Conservation (phyloP, 352 stramenopile genomes). For the Pythium phragmiticola region DNA sequence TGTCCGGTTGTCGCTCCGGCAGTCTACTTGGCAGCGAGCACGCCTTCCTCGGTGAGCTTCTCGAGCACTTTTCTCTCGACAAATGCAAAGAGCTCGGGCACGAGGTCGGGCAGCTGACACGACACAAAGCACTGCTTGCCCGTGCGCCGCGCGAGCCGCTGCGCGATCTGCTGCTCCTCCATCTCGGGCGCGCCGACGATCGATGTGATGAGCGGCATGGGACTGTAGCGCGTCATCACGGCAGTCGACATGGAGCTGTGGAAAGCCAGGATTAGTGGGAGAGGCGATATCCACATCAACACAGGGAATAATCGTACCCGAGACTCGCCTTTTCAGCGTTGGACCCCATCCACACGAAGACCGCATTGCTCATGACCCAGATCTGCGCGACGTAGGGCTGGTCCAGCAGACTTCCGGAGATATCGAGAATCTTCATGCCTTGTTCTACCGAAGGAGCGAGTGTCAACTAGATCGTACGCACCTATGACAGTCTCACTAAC, state of each 20-base stretch:
- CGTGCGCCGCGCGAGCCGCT: conserved; percentile 63
- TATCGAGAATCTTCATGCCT: conserved; percentile 39
- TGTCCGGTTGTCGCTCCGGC: neutral
- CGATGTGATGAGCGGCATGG: conserved; percentile 77
- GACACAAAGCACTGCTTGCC: conserved; percentile 79
- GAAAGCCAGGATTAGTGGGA: neutral
- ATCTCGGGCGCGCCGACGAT: conserved; percentile 65
- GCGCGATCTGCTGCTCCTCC: conserved; percentile 81
- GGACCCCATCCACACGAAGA: conserved; percentile 82
- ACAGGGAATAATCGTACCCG: conserved; percentile 22
- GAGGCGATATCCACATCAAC: neutral
- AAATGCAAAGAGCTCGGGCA: conserved; percentile 68
- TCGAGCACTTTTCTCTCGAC: conserved; percentile 65
- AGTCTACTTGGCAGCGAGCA: conserved; percentile 29
- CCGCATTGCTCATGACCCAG: conserved; percentile 59
- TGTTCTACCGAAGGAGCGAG: neutral
- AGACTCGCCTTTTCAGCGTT: conserved; percentile 42
- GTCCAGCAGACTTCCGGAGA: conserved; percentile 58
- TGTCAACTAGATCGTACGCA: neutral
- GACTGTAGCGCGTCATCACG: conserved; percentile 72
- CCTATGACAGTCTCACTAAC: neutral
- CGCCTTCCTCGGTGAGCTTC: conserved; percentile 48
- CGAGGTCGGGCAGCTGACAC: conserved; percentile 69
- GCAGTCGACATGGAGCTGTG: conserved; percentile 73
- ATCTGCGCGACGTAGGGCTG: conserved; percentile 72